Base-by-base conservation (phyloP, 805 yeast genomes). In the Yamadazyma sp. region DNA sequence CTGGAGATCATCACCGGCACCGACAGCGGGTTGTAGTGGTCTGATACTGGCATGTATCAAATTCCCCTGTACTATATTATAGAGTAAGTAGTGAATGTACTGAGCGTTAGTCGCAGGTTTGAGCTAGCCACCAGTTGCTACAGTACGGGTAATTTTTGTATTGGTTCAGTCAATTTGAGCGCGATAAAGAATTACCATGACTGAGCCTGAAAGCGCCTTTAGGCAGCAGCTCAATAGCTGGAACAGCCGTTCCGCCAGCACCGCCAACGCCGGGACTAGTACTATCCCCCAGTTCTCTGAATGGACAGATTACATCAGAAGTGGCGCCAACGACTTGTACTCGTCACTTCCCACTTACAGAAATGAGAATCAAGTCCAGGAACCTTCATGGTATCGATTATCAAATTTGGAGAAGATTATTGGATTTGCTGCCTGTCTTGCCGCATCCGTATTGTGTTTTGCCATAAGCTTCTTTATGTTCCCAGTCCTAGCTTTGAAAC, bases 401-500 rank as follows among this genome's bases (percentile, higher is more conserved):
- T 78, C 93, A 8, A 67, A 95, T 42, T 77, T 90, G 58, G 99
- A 93, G 55, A 67, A 95, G 37, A 63, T 89, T 18, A 56, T 87
- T 18, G 80, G 91, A 4, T 91, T 93, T 53, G 75, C 80, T 14
- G 77, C 84, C 37, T 86, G 95, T 50, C 64, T 93, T 3, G 70
- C 76, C 0, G 93, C 90, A 0, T 77, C 96, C 0, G 63, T 74
- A n/a, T 78, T 83, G 2, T 88, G 96, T 54, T 93, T 91, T 60
- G 73, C 80, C 9, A 60, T 91, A 18, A 86, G 96, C 47, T 76
- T 91, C 45, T 78, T 88, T 32, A 63, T 91, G 51, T 82, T 93
- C 59, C 99, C 99, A 0, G 89, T 91, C 11, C 67, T 93, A 46
- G 90, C 95, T 2, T 64, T 89, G 35, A 82, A 85, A 49, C 99